Base-by-base conservation (phyloP, 768 basidiomycete genomes). In the Lactarius pseudohatsudake region DNA sequence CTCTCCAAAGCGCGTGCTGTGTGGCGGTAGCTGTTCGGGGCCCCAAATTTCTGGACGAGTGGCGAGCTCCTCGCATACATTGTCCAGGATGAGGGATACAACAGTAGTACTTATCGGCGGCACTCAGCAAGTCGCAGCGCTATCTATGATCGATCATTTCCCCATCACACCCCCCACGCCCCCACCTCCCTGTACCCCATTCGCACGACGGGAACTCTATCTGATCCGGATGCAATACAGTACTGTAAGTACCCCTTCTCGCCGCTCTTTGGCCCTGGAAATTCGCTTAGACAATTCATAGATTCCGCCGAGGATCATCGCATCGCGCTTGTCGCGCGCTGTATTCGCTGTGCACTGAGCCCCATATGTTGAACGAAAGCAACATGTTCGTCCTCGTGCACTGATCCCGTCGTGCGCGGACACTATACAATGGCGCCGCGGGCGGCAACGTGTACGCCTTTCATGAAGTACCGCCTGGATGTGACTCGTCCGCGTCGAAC, bases 301-400 rank as follows among this genome's bases (percentile, higher is more conserved):
- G 22, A 5, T 50, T 13, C 1, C 22, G n/a, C 10, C 20, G 3
- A 18, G 0, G 45, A 1, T 20, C 45, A 22, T 53, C 11, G 50
- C 50, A 26, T 53, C 50, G 26, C 50, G 50, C 50, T 53, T 53
- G 50, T 53, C 26, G 50, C 50, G 50, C 50, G 50, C 50, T 53
- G 50, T 53, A 53, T 2, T 53, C 50, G 50, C 50, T 13, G 50
- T 26, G 15, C 22, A 13, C 50, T n/a, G 6, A 13, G 22, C 26
- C 50, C 34, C 26, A 26, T 26, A 2, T 11, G 13, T 13, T 16
- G 13, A 6, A 53, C 4, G 2, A 53, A 26, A 26, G 50, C 50
- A 26, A 53, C 50, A 53, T 26, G 26, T 53, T 15, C 50, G 50
- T 53, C 50, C 50, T 53, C 50, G 50, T 53, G 22, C 22, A 26